Evolutionary conservation across 108 stramenopile species (phyloP).

Genomic region (Nitzschia sp.): DNA sequence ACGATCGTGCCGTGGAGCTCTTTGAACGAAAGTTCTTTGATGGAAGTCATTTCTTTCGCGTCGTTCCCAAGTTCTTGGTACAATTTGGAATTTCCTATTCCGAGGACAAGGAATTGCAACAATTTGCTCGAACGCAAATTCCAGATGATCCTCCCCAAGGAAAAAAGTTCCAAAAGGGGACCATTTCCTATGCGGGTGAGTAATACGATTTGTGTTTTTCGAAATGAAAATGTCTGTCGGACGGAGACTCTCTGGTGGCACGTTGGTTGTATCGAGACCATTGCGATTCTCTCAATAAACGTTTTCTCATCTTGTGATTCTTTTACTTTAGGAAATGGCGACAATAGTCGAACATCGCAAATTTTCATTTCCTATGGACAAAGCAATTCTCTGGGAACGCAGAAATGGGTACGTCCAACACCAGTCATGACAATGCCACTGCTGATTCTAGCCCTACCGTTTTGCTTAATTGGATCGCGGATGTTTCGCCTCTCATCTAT

Average conservation of each 20-base stretch:
- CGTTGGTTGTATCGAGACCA: too few relatives aligned
- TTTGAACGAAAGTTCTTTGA: slow-evolving; percentile 86
- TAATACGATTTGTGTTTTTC: slow-evolving; percentile 1
- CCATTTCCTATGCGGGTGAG: slow-evolving; percentile 55
- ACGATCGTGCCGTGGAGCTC: slow-evolving; percentile 81
- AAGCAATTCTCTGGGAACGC: slow-evolving; percentile 51
- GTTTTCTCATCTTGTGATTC: too few relatives aligned
- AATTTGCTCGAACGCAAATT: slow-evolving; percentile 34
- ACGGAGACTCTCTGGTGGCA: neutral
- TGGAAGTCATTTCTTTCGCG: slow-evolving; percentile 72
- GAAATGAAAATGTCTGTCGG: neutral
- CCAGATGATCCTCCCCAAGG: slow-evolving; percentile 61
- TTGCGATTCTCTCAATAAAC: too few relatives aligned
- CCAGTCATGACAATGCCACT: too few relatives aligned
- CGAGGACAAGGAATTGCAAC: slow-evolving; percentile 46
- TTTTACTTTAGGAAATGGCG: slow-evolving; percentile 56
- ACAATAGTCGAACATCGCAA: slow-evolving; percentile 74
- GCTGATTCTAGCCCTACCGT: too few relatives aligned
- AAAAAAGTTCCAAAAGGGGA: slow-evolving; percentile 68
- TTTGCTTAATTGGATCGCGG: too few relatives aligned
- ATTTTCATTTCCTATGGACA: slow-evolving; percentile 76
- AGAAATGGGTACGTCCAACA: slow-evolving; percentile 27
- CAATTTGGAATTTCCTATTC: slow-evolving; percentile 91
- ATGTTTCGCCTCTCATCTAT: too few relatives aligned
- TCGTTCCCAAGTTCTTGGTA: slow-evolving; percentile 80